Percentiles rank a stretch among this genome's conserved stretches.
Conservation (phyloP, 2,329 filamentous ascomycete species). For the Penicillium sp. region DNA sequence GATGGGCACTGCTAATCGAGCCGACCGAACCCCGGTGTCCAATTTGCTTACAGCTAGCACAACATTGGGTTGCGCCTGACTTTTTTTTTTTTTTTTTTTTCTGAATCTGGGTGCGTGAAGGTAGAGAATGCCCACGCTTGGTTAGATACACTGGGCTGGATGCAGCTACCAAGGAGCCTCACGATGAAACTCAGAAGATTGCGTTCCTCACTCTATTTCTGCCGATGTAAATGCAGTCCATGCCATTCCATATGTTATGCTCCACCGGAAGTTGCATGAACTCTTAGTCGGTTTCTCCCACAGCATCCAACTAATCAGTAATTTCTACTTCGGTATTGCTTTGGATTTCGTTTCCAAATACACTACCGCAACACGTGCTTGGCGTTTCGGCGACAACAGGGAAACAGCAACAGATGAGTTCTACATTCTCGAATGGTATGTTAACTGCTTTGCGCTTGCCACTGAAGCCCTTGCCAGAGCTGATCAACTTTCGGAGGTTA, state of each 20-base stretch:
- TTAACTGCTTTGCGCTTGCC: constrained; percentile 62
- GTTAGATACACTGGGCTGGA: constrained; percentile 63
- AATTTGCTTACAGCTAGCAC: constrained; percentile 59
- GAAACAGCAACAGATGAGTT: constrained; percentile 60
- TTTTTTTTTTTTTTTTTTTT: no score
- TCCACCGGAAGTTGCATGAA: background rate
- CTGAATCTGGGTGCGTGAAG: constrained; percentile 62
- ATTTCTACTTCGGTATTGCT: constrained; percentile 65
- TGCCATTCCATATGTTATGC: background rate
- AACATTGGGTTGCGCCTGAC: constrained; percentile 63
- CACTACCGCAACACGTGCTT: constrained; percentile 58
- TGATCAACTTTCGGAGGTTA: constrained; percentile 46
- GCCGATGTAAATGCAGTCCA: constrained; percentile 48
- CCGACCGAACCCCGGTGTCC: constrained; percentile 55
- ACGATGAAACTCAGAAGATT: constrained; percentile 51
- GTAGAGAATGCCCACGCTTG: constrained; percentile 60
- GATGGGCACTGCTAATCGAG: constrained; percentile 60
- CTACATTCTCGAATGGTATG: constrained; percentile 64
- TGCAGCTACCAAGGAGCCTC: constrained; percentile 49
- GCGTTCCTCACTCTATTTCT: constrained; percentile 59
- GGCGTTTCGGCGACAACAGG: constrained; percentile 65
- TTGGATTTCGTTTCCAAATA: constrained; percentile 57
- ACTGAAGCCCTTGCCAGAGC: constrained; percentile 57
- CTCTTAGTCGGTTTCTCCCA: background rate
- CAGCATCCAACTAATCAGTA: constrained; percentile 62